Base-by-base conservation (phyloP, 768 basidiomycete species). In the Asterophora lycoperdoides region DNA sequence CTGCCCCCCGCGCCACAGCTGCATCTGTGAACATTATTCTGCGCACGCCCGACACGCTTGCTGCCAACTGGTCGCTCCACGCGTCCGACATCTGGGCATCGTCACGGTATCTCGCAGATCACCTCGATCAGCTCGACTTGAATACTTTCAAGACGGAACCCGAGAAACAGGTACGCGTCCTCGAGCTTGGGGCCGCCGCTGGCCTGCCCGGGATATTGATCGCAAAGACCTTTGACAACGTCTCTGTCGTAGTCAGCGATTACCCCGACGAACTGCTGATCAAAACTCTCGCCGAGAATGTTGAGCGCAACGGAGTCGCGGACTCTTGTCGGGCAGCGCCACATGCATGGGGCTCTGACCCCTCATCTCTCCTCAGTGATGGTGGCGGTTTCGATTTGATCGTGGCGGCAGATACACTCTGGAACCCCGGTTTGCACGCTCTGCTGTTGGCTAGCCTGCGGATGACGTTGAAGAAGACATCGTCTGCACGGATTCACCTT, bases 11-110 rank as follows among this genome's bases (percentile, higher is more conserved):
- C 36, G 57, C 58, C 38, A 56, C 49, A 29, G 42, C 54, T 17
- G 41, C 55, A 19, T 32, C 33, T 28, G 26, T 51, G 28, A 50
- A 45, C 42, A 71, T 87, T 42, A 68, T 70, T 0, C 64, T 88
- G 36, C 60, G 62, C 11, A 82, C 77, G 1, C 86, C 88, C 9
- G 83, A 89, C 58, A 83, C 86, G 9, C 68, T 75, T 9, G 68
- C 83, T 17, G 69, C 73, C 14, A 87, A 89, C 58, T 90, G 88
- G 88, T 71, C 78, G 1, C 64, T 90, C 2, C 87, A 91, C 49
- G 89, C 88, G 1, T 82, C 84, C 18, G 84, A 84, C 13, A 79
- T 90, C 58, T 91, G 86, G 89, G 67, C 73, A 5, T 75, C 88
- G 5, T 79, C 87, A 13, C 64, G 78, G 36, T 86, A 80, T 66